A percentile compares a stretch with the other conserved stretches of the same genome.
Evolutionary conservation across 768 basidiomycete genomes (phyloP).

Genomic region (Glaciozyma martinii): DNA sequence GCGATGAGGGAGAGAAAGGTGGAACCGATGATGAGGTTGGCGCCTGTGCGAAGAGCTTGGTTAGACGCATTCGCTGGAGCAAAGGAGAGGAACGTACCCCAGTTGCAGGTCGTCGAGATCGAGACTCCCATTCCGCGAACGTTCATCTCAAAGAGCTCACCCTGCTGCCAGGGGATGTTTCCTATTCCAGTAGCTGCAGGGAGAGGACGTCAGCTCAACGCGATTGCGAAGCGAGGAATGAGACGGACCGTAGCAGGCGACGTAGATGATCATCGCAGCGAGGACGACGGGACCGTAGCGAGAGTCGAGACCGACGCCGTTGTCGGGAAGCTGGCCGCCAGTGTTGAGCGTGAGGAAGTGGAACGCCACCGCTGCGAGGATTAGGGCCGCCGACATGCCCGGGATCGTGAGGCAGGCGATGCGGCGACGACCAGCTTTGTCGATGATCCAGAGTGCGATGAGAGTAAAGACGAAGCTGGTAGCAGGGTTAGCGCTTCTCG

Average conservation of each 20-base stretch:
- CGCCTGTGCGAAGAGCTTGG: background rate
- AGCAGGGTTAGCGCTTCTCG: background rate
- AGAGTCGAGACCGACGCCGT: constrained; percentile 56
- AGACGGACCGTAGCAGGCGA: constrained; percentile 59
- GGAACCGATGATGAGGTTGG: constrained; percentile 63
- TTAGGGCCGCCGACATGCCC: constrained; percentile 60
- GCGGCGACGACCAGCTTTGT: constrained; percentile 57
- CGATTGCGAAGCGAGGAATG: constrained; percentile 13
- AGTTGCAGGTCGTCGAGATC: constrained; percentile 65
- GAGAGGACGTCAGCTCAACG: constrained; percentile 30
- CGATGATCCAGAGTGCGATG: constrained; percentile 58
- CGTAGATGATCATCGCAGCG: constrained; percentile 73
- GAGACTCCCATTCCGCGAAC: constrained; percentile 65
- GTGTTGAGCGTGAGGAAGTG: constrained; percentile 53
- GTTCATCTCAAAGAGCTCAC: constrained; percentile 70
- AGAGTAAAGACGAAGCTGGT: constrained; percentile 65
- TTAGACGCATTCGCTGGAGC: background rate
- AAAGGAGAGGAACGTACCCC: constrained; percentile 43
- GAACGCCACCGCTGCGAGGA: constrained; percentile 40
- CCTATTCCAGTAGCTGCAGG: constrained; percentile 51
- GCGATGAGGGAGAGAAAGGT: constrained; percentile 75
- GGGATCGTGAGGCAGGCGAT: constrained; percentile 65
- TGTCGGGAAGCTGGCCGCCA: constrained; percentile 53
- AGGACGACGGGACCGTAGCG: constrained; percentile 49
- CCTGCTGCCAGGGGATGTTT: constrained; percentile 72